Evolutionary conservation across 2,329 filamentous ascomycete genomes (phyloP).

Genomic region (Diplodia mutila): DNA sequence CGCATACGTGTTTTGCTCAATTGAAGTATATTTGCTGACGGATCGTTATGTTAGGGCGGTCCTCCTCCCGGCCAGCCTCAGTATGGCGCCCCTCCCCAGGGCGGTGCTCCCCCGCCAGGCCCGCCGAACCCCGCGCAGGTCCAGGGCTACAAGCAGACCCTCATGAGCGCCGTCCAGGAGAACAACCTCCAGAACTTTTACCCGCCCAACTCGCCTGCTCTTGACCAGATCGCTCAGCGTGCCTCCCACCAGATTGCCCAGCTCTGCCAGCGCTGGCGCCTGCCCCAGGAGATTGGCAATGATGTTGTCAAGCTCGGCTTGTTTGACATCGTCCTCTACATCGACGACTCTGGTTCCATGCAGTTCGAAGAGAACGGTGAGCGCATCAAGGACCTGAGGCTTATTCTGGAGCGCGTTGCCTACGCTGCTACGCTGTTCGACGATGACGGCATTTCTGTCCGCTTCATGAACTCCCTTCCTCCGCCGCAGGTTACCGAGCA

Average conservation of each 20-base stretch:
- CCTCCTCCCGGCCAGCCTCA: constrained; percentile 37
- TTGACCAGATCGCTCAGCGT: constrained; percentile 56
- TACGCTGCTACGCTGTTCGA: constrained; percentile 71
- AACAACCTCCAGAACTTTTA: constrained; percentile 63
- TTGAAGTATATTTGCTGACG: constrained; percentile 16
- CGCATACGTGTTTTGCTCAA: not conserved
- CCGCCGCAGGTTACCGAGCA: constrained; percentile 54
- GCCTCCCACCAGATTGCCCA: constrained; percentile 57
- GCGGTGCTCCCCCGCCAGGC: constrained; percentile 38
- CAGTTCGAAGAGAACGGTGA: constrained; percentile 68
- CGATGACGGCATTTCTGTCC: constrained; percentile 67
- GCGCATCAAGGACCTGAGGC: constrained; percentile 67
- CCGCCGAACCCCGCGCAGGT: constrained; percentile 56
- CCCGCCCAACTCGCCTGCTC: constrained; percentile 56
- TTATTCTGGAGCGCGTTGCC: constrained; percentile 66
- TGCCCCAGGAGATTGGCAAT: constrained; percentile 63
- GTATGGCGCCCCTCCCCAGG: constrained; percentile 37
- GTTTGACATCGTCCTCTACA: constrained; percentile 66
- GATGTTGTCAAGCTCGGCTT: constrained; percentile 66
- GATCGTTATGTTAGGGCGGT: constrained; percentile 30
- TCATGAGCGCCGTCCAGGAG: constrained; percentile 62
- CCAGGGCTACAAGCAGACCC: constrained; percentile 59
- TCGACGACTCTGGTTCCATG: constrained; percentile 72
- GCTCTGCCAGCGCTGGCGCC: constrained; percentile 60
- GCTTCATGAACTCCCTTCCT: constrained; percentile 69